These are phyloP conservation scores for Kurtzmaniella fragi DNA, from an alignment of 805 yeast species.

Conservation along the genomic window DNA sequence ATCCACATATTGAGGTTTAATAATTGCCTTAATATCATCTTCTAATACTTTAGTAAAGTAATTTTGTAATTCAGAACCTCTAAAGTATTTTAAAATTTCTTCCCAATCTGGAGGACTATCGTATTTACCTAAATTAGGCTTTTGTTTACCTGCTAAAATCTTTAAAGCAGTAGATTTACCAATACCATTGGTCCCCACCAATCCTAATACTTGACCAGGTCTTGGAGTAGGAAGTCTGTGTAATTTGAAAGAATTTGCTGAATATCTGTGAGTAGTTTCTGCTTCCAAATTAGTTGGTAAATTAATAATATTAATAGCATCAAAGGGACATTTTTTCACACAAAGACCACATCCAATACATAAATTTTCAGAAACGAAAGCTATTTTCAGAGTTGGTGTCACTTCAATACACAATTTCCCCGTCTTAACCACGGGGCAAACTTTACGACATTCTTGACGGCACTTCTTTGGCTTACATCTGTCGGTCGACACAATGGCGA, in stretches of 20 bases:
- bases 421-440: conserved; percentile 97
- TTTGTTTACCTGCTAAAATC: conserved; percentile 94
- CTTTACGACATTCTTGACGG: conserved; percentile 94
- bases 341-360: conserved; percentile 99
- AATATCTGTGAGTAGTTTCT: conserved; percentile 94
- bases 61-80: conserved; percentile 97
- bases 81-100: conserved; percentile 82
- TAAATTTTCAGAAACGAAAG: conserved; percentile 87
- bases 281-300: conserved; percentile 91
- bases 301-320: conserved; percentile 93
- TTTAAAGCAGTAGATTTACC: conserved; percentile 97
- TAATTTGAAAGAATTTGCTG: conserved; percentile 95
- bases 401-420: conserved; percentile 98
- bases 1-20: conserved; percentile 98
- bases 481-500: conserved; percentile 92
- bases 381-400: conserved; percentile 82
- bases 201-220: conserved; percentile 97
- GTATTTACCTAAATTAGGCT: conserved; percentile 90
- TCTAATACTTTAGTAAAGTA: conserved; percentile 91
- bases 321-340: conserved; percentile 97
- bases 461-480: conserved; percentile 98
- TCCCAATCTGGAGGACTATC: conserved; percentile 98
- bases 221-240: conserved; percentile 98
- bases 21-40: conserved; percentile 92
- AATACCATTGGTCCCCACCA: conserved; percentile 98